phyloP scores from a whole-genome alignment of 768 basidiomycete genomes.

The Lactarius hengduanensis region DNA sequence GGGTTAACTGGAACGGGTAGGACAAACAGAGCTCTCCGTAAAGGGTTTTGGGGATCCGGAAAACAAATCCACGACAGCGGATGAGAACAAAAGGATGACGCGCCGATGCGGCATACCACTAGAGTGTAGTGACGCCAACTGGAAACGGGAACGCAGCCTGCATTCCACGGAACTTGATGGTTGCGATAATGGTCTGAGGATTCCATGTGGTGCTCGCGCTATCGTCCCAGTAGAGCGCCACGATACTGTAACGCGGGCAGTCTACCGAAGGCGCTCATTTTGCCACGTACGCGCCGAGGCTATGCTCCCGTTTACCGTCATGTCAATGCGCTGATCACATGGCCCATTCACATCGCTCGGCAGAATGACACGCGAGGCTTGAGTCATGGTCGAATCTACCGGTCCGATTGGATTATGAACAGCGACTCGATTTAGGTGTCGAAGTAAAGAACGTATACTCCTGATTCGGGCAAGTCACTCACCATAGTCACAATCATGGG shows the following conservation, averaged over 20 bases:
- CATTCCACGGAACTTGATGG: constrained; percentile 62
- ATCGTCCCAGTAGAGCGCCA: constrained; percentile 72
- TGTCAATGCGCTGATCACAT: constrained; percentile 53
- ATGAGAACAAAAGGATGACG: background rate
- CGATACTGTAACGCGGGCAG: constrained; percentile 43
- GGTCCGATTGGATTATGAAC: background rate
- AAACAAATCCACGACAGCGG: background rate
- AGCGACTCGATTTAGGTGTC: background rate
- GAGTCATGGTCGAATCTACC: constrained; percentile 68
- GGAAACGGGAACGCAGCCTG: constrained; percentile 79
- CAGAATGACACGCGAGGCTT: constrained; percentile 44
- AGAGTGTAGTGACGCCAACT: constrained; percentile 58
- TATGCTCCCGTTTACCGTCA: no score
- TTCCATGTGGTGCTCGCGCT: constrained; percentile 50
- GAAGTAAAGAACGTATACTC: constrained; percentile 50
- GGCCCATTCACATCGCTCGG: constrained; percentile 52
- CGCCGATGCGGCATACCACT: constrained; percentile 43
- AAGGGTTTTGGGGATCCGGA: background rate
- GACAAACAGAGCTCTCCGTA: background rate
- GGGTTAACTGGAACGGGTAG: no score
- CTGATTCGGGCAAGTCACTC: constrained; percentile 63
- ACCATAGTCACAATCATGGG: constrained; percentile 52
- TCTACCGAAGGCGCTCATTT: no score
- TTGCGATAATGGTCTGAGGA: constrained; percentile 51
- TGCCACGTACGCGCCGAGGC: no score